phyloP scores from a whole-genome alignment of 805 yeast species.

The Yamadazyma scolyti region DNA sequence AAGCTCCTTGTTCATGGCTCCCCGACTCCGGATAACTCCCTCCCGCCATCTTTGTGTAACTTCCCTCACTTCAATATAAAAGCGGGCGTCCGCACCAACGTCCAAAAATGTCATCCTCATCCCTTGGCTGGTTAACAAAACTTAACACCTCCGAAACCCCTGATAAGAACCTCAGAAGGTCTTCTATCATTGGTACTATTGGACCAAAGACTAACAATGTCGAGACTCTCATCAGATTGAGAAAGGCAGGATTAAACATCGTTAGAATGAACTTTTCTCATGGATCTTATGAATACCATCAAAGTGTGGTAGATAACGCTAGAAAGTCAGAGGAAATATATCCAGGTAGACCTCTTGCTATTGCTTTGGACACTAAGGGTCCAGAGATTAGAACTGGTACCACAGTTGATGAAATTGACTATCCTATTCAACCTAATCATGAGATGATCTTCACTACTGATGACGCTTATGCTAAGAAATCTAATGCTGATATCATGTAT shows the following conservation, averaged over 20 bases:
- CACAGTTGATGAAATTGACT: slow-evolving; percentile 76
- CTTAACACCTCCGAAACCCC: slow-evolving; percentile 74
- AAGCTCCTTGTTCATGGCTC: too few species aligned
- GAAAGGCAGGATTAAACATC: slow-evolving; percentile 97
- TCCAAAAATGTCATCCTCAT: slow-evolving; percentile 40
- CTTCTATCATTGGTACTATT: slow-evolving; percentile 97
- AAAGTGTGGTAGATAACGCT: slow-evolving; percentile 92
- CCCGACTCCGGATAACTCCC: too few species aligned
- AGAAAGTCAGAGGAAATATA: slow-evolving; percentile 87
- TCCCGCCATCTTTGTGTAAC: too few species aligned
- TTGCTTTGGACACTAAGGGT: slow-evolving; percentile 98
- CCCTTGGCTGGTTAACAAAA: slow-evolving; percentile 77
- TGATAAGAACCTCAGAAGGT: slow-evolving; percentile 79
- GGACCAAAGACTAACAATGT: slow-evolving; percentile 96
- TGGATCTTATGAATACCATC: slow-evolving; percentile 98
- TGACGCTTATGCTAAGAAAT: slow-evolving; percentile 64
- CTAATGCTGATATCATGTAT: slow-evolving; percentile 80
- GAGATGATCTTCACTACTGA: slow-evolving; percentile 94
- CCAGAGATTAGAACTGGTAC: slow-evolving; percentile 99
- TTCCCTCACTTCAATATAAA: too few species aligned
- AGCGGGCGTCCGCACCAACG: too few species aligned
- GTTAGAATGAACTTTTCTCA: slow-evolving; percentile 99
- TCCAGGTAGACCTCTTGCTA: slow-evolving; percentile 95
- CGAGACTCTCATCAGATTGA: slow-evolving; percentile 76
- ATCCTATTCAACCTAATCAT: slow-evolving; percentile 78